Evolutionary conservation across 352 stramenopile genomes (phyloP).

Genomic region (Phytophthora pseudosyringae): DNA sequence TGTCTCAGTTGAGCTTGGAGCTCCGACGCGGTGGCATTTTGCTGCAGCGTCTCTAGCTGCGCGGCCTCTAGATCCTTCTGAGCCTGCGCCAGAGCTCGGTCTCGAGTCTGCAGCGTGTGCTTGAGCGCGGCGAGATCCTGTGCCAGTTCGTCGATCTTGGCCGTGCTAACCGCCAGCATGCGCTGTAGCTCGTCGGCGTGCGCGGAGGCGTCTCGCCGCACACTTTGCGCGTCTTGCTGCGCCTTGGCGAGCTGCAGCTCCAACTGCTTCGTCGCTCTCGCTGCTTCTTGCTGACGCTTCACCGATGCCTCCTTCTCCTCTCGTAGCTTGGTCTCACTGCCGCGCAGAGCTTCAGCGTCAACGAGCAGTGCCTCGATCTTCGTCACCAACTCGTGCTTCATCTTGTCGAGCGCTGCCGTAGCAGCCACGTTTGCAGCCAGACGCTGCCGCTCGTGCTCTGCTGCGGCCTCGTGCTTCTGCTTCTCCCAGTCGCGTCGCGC

Average conservation of each 20-base stretch:
- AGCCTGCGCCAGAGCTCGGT: conserved; percentile 43
- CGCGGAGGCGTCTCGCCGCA: conserved; percentile 56
- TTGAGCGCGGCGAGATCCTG: conserved; percentile 49
- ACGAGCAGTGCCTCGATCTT: conserved; percentile 70
- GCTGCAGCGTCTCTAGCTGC: conserved; percentile 54
- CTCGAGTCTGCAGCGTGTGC: conserved; percentile 44
- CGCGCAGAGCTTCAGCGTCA: conserved; percentile 54
- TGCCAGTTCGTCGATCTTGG: conserved; percentile 53
- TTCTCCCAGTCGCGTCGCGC: conserved; percentile 32
- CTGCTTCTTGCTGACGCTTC: conserved; percentile 42
- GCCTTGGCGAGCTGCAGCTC: conserved; percentile 54
- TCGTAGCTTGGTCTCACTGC: conserved; percentile 54
- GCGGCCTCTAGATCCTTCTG: conserved; percentile 54
- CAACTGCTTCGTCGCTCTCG: conserved; percentile 43
- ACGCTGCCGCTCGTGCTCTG: conserved; percentile 29
- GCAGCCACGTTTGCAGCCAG: conserved; percentile 15
- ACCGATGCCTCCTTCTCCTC: conserved; percentile 60
- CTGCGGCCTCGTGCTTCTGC: conserved; percentile 21
- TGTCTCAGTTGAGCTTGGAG: conserved; percentile 40
- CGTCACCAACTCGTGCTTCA: conserved; percentile 58
- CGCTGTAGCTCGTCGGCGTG: conserved; percentile 53
- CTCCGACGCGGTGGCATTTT: conserved; percentile 46
- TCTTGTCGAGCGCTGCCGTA: conserved; percentile 46
- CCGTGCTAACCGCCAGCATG: conserved; percentile 41
- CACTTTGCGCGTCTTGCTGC: conserved; percentile 56